Conservation (phyloP, 2,329 filamentous ascomycete genomes). For the Coniella lustricola region DNA sequence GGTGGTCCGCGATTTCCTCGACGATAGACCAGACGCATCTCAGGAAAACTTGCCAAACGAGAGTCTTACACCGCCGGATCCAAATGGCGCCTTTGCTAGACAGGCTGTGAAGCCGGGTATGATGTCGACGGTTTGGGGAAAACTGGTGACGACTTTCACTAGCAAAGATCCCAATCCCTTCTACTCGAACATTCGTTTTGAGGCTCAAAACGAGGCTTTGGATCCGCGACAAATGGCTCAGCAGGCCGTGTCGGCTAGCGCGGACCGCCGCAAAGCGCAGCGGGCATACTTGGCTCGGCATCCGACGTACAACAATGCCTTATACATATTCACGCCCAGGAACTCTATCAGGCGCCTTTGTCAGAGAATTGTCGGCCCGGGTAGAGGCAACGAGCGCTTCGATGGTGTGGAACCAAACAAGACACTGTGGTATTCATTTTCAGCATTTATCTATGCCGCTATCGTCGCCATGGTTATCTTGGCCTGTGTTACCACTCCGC, state of each 20-base stretch:
- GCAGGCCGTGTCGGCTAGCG: conserved; percentile 77
- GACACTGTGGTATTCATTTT: conserved; percentile 86
- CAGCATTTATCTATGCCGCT: conserved; percentile 84
- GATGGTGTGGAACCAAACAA: conserved; percentile 87
- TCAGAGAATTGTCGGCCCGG: conserved; percentile 84
- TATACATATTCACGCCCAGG: conserved; percentile 76
- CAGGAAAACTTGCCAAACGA: conserved; percentile 31
- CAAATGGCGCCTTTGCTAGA: conserved; percentile 26
- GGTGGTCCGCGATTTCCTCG: conserved; percentile 88
- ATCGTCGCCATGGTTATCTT: conserved; percentile 98
- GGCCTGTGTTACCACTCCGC: conserved; percentile 86
- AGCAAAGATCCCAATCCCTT: conserved; percentile 87
- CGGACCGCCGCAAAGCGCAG: conserved; percentile 79
- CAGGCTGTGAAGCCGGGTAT: conserved; percentile 47
- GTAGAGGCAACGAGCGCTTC: conserved; percentile 76
- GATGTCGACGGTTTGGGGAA: conserved; percentile 55
- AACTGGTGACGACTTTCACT: conserved; percentile 46
- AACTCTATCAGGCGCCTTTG: conserved; percentile 77
- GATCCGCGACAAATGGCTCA: conserved; percentile 85
- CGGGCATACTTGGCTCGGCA: conserved; percentile 82
- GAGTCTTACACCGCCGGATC: conserved; percentile 28
- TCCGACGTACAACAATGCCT: conserved; percentile 84
- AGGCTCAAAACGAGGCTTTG: conserved; percentile 67
- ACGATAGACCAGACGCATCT: conserved; percentile 54
- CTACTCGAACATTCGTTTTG: conserved; percentile 68